A percentile compares a stretch with the other conserved stretches of the same genome.
phyloP scores from a whole-genome alignment of 1,284 basidiomycete species.

The Xerocomus cyaneibrunnescens region DNA sequence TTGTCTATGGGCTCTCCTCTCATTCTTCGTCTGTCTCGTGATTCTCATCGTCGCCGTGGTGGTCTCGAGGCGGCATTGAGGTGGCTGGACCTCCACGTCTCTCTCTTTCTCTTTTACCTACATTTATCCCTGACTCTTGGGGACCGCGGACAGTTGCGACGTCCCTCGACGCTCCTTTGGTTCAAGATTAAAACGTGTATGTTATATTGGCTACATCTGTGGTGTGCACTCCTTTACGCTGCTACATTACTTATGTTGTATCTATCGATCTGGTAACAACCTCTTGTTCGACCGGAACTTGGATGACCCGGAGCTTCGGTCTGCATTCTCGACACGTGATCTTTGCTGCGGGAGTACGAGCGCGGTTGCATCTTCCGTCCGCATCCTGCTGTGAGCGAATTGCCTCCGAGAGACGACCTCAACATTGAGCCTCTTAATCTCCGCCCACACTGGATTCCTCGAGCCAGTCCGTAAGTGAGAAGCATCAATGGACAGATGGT shows the following conservation, averaged over 20 bases:
- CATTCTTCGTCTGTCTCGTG: conserved; percentile 26
- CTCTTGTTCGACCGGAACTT: too few relatives aligned
- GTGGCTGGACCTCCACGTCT: conserved; percentile 12
- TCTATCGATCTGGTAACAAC: conserved; percentile 3
- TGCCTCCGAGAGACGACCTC: not conserved
- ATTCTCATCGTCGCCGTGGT: conserved; percentile 28
- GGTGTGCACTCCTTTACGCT: conserved; percentile 1
- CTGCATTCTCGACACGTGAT: not conserved
- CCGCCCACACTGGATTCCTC: too few relatives aligned
- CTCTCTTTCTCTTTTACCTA: too few relatives aligned
- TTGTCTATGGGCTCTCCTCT: conserved; percentile 37
- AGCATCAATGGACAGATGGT: too few relatives aligned
- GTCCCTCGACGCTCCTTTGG: conserved; percentile 14
- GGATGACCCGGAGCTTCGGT: too few relatives aligned
- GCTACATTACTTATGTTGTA: conserved; percentile 17
- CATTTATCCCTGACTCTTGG: not conserved
- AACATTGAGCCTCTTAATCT: too few relatives aligned
- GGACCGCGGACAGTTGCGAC: not conserved
- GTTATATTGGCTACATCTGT: not conserved
- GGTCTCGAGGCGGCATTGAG: conserved; percentile 16
- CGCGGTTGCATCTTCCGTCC: too few relatives aligned
- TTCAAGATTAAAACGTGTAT: conserved; percentile 8
- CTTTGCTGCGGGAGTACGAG: not conserved
- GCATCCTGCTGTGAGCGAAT: not conserved
- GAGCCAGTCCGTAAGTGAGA: too few relatives aligned